Base-by-base conservation (phyloP, 116 monocot genomes). In the Dioscorea cayenensis region DNA sequence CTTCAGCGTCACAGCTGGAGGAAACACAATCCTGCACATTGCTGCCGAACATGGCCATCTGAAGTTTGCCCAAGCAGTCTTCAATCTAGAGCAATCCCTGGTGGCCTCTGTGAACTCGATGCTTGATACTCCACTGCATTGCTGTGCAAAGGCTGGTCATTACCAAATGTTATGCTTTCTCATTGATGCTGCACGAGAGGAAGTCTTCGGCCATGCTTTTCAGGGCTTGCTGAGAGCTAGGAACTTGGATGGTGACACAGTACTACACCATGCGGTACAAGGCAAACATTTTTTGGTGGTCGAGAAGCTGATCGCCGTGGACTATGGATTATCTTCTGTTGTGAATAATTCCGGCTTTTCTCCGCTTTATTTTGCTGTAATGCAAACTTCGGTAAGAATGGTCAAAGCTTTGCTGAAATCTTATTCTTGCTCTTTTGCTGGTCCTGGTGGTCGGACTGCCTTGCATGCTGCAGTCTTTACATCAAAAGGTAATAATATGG, bases 61-160 rank as follows among this genome's bases (percentile, higher is more conserved):
- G 43, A 43, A 43, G 43, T 60, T 71, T 9, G 58, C 32, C 14
- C n/a, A 28, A 14, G 50, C 62, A 16, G 37, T 75, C 49, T 63
- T 23, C 68, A 12, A n/a, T 16, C 18, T 4, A 23, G 22, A 50
- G 5, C 49, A 17, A 8, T 7, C 18, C 49, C 66, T 75, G 52
- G 63, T 70, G 5, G 8, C 14, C 16, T 36, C 66, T 25, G 22
- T 1, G 11, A 80, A 80, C 72, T 28, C 71, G 14, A 60, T 38
- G 50, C 75, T 75, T 22, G 75, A 83, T 37, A 76, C 83, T 21
- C 71, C 78, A 5, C 75, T 83, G 17, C 83, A 83, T 60, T 79
- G 78, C 64, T 75, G 78, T 7, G 75, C 78, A 20, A 72, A 66
- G 20, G 72, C 49, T 12, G 78, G 78, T 23, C 66, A 67, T 12